Percentiles rank a stretch among this genome's conserved stretches.
Evolutionary conservation across 805 yeast species (phyloP).

Genomic region (Candida takata): DNA sequence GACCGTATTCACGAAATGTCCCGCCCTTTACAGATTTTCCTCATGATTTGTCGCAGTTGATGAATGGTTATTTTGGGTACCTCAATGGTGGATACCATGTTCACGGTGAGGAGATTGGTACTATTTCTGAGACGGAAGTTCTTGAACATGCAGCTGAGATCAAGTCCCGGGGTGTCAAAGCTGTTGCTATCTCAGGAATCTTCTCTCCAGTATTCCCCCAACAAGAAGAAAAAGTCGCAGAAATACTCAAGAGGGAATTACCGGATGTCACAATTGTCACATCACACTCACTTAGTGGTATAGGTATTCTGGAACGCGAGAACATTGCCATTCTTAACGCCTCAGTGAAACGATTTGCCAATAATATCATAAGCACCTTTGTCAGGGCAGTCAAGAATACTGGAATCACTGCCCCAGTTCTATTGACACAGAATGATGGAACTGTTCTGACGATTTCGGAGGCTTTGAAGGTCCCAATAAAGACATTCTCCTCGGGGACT

Average conservation of each 20-base stretch:
- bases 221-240: slow-evolving; percentile 32
- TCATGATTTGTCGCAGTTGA: slow-evolving; percentile 26
- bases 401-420: slow-evolving; percentile 34
- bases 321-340: slow-evolving; percentile 43
- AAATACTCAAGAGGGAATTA: slow-evolving; percentile 27
- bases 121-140: slow-evolving; percentile 27
- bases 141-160: slow-evolving; percentile 27
- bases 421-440: slow-evolving; percentile 44
- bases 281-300: slow-evolving; percentile 36
- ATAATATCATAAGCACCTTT: slow-evolving; percentile 33
- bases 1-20: slow-evolving; percentile 32
- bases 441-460: slow-evolving; percentile 37
- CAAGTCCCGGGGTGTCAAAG: slow-evolving; percentile 26
- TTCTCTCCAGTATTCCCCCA: slow-evolving; percentile 32
- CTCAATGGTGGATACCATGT: slow-evolving; percentile 38
- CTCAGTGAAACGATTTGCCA: slow-evolving; percentile 36
- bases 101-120: slow-evolving; percentile 33
- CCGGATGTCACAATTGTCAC: slow-evolving; percentile 31
- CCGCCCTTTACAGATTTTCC: slow-evolving; percentile 43
- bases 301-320: slow-evolving; percentile 40
- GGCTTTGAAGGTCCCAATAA: slow-evolving; percentile 35
- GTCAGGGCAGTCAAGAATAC: slow-evolving; percentile 29
- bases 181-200: slow-evolving; percentile 35
- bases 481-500: slow-evolving; percentile 44
- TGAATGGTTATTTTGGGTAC: slow-evolving; percentile 30